A percentile compares a stretch with the other conserved stretches of the same genome.
phyloP scores from a whole-genome alignment of 495 filamentous ascomycete genomes.

The Chaetomium tenue region DNA sequence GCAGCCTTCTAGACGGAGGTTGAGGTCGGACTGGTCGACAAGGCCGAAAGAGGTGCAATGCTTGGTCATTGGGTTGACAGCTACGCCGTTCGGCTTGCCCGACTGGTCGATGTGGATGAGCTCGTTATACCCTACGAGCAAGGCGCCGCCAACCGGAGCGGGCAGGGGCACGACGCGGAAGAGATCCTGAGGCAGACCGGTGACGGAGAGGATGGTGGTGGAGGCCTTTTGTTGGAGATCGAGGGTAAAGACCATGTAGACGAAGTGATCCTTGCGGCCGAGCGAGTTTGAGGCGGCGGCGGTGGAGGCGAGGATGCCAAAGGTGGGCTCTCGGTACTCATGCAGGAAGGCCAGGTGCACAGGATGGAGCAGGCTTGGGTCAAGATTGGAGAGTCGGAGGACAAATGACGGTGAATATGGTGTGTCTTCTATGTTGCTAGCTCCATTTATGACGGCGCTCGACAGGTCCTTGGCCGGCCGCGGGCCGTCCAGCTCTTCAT shows the following conservation, averaged over 20 bases:
- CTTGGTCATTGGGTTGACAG: slow-evolving; percentile 86
- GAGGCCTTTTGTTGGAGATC: slow-evolving; percentile 92
- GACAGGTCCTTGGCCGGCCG: slow-evolving; percentile 47
- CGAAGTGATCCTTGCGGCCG: slow-evolving; percentile 78
- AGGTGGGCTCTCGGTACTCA: slow-evolving; percentile 96
- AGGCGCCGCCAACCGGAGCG: slow-evolving; percentile 78
- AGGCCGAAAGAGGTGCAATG: slow-evolving; percentile 74
- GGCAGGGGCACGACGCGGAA: slow-evolving; percentile 81
- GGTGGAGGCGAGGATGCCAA: slow-evolving; percentile 84
- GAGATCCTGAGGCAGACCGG: slow-evolving; percentile 82
- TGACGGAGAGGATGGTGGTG: slow-evolving; percentile 84
- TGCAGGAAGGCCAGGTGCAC: slow-evolving; percentile 91
- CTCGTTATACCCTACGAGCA: slow-evolving; percentile 85
- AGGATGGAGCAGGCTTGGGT: slow-evolving; percentile 80
- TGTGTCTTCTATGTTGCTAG: slow-evolving; percentile 58
- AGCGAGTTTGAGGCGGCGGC: slow-evolving; percentile 68
- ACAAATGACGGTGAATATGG: slow-evolving; percentile 92
- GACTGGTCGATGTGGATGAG: slow-evolving; percentile 95
- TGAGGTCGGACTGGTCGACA: slow-evolving; percentile 78
- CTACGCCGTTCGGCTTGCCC: slow-evolving; percentile 88
- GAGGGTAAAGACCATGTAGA: slow-evolving; percentile 91
- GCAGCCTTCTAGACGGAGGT: slow-evolving; percentile 79
- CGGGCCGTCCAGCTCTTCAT: slow-evolving; percentile 68
- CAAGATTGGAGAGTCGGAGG: slow-evolving; percentile 77
- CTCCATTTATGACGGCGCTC: slow-evolving; percentile 52